Base-by-base conservation (phyloP, 306 rosid genomes). In the Phaseolus lunatus region DNA sequence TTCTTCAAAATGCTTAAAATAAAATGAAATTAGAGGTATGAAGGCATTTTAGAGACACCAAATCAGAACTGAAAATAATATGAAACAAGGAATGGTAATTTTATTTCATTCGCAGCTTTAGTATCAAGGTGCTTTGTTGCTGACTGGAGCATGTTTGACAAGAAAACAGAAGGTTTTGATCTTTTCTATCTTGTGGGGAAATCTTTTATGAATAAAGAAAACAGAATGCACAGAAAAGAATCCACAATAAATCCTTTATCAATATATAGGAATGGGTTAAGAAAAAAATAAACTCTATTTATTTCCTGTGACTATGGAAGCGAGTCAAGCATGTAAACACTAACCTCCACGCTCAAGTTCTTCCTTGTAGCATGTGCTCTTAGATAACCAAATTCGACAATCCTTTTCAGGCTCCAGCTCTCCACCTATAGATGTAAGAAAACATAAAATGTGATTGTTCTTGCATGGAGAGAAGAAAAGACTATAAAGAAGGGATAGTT, bases 331-430 rank as follows among this genome's bases (percentile, higher is more conserved):
- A 23, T 24, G 19, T 26, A 24, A 13, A 14, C 19, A 61, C 44
- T 15, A 61, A 61, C 44, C 67, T 61, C 67, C 3, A 61, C 18
- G 44, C 33, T 15, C 16, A 61, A 61, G n/a, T 29, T 14, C 1
- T 57, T 29, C 14, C 23, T 61, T 13, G 67, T 61, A 61, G 67
- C 67, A 16, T 61, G 23, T 61, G 67, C 23, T 61, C 44, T 61
- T 29, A 31, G 33, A 61, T 61, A 31, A 27, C 67, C 67, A 29
- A 29, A 61, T 41, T 61, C 43, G 1, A 35, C 7, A 61, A 61
- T 61, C 23, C 44, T 61, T 61, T 13, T 29, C 67, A 61, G 23
- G 57, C 96, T 94, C 97, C 97, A 92, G n/a, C 67, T 78, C 15
- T 83, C 54, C 5, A 14, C 88, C 90, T 88, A 80, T 22, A 16